Base-by-base conservation (phyloP, 768 basidiomycete species). In the Agaricus sinodeliciosus region DNA sequence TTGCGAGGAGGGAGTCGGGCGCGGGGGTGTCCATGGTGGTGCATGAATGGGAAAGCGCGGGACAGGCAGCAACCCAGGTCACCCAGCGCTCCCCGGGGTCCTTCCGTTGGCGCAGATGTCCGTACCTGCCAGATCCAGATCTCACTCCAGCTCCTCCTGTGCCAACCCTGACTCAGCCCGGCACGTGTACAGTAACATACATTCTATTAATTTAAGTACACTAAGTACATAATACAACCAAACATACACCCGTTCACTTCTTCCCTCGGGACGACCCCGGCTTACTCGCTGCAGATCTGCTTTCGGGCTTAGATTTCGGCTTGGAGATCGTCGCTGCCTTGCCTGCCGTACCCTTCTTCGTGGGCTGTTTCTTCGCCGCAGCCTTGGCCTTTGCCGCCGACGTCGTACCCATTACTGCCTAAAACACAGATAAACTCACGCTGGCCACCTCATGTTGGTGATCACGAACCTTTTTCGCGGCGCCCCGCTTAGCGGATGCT, bases 381-480 rank as follows among this genome's bases (percentile, higher is more conserved):
- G 65, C 58, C 62, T 71, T 72, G 3, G 72, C 69, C 59, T 71
- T 73, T 42, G 73, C 55, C 34, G 76, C 61, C 22, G 76, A 60
- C 9, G 68, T 71, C 0, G 72, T 69, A 8, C 82, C 80, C 36
- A 78, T 83, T 22, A 76, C 69, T 57, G 73, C 71, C 83, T 85
- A 58, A 18, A 42, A 22, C 22, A 15, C 48, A 46, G n/a, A 58
- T 22, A 41, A 43, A 35, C 42, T 36, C 55, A 40, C 55, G 26
- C 43, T 39, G 13, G 57, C 26, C 26, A 16, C 39, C 8, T 47
- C 19, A 18, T 47, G 42, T 53, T 51, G 43, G 51, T 42, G 16
- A 46, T 51, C 36, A 35, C 52, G 11, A 18, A 82, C 82, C 80
- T 86, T 88, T 76, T 87, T 88, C 8, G 77, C 80, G 1, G 73